These are phyloP conservation scores for Stereum hirsutum DNA, from an alignment of 1,284 basidiomycete species.

Conservation along the genomic window DNA sequence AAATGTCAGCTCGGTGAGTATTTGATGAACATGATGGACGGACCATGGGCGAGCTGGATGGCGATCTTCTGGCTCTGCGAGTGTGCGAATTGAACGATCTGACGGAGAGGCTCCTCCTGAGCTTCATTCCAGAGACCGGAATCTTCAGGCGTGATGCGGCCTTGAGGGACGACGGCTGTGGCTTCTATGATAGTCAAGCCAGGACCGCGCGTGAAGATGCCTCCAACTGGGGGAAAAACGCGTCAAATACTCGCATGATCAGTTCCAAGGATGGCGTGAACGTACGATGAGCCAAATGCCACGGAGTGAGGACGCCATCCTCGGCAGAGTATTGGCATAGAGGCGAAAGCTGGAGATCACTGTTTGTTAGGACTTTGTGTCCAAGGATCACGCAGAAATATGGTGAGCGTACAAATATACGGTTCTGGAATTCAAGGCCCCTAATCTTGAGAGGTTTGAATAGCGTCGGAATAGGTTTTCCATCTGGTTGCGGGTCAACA, in stretches of 20 bases:
- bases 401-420: constrained; percentile 38
- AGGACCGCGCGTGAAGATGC: constrained; percentile 46
- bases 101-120: constrained; percentile 56
- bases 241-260: not conserved
- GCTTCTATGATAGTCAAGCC: constrained; percentile 60
- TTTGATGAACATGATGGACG: too few species aligned
- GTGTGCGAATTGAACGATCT: constrained; percentile 62
- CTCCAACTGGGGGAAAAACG: constrained; percentile 22
- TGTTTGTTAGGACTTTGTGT: not conserved
- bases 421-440: constrained; percentile 57
- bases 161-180: constrained; percentile 67
- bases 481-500: constrained; percentile 30
- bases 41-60: constrained; percentile 73
- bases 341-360: constrained; percentile 46
- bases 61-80: constrained; percentile 55
- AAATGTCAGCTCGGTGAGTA: too few species aligned
- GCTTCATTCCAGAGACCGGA: constrained; percentile 66
- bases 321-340: constrained; percentile 71
- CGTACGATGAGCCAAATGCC: constrained; percentile 67
- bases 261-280: constrained; percentile 3
- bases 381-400: not conserved
- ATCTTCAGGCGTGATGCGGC: constrained; percentile 66
- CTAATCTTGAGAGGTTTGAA: constrained; percentile 60
- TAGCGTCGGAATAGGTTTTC: constrained; percentile 38
- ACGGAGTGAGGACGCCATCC: constrained; percentile 58